Base-by-base conservation (phyloP, 345 rosid genomes). In the Cardamine chenopodiifolia region DNA sequence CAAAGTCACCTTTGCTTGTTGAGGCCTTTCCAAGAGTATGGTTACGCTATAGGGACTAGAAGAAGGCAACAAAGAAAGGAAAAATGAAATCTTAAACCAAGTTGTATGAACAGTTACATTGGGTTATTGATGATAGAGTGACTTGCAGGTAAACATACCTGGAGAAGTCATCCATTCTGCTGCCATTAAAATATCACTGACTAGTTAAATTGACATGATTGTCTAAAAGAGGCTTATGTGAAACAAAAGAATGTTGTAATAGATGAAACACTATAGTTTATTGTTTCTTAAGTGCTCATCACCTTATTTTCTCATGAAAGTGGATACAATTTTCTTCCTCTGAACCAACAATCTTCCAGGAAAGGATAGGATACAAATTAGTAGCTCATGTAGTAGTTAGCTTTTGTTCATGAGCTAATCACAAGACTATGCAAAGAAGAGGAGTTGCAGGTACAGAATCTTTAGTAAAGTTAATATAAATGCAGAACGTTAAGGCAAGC, bases 251-350 rank as follows among this genome's bases (percentile, higher is more conserved):
- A 25, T 25, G 26, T 39, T 39, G n/a, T 13, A 3, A 62, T 35
- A 29, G 17, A 62, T 37, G 22, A 32, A 56, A 8, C 60, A 39
- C 15, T 45, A 12, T 61, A 37, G 68, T 47, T 47, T 62, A 58
- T 34, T 2, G 6, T 72, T 29, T 45, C 60, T 68, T 20, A 48
- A 42, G 57, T 35, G 28, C 56, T 32, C 62, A 55, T 77, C 72
- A 95, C 99, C 99, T 92, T 85, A 95, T 92, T 79, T 86, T 95
- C 84, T 92, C 95, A 74, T 90, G 97, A 74, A 88, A 90, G 72
- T 85, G 90, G 68, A 95, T 89, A 69, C 74, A 66, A 62, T 92
- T 90, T 78, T 95, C 93, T 83, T 95, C 99, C 80, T 95, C 97
- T 68, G 91, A 81, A 22, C 88, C 93, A 75, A 95, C 89, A 80